phyloP scores from a whole-genome alignment of 2,329 filamentous ascomycete genomes.

The Fusarium globosum region DNA sequence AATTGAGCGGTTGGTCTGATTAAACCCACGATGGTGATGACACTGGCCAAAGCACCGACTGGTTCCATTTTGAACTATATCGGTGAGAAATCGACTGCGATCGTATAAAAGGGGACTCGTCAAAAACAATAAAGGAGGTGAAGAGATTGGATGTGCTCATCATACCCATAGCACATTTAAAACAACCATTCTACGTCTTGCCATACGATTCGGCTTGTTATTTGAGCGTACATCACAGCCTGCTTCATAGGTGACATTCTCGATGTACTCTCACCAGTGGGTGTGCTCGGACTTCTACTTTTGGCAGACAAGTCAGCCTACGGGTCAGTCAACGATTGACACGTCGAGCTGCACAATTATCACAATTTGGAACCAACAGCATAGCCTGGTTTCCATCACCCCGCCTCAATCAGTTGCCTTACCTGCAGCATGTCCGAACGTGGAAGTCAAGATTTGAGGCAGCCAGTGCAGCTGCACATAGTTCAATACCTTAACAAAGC shows the following conservation, averaged over 20 bases:
- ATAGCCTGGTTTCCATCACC: slow-evolving; percentile 3
- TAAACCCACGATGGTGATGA: neutral
- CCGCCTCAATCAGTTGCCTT: slow-evolving; percentile 9
- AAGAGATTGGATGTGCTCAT: too few species aligned
- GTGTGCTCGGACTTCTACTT: slow-evolving; percentile 4
- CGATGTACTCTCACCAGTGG: neutral
- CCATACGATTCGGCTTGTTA: neutral
- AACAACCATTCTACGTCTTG: neutral
- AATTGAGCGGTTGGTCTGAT: neutral
- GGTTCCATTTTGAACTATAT: neutral
- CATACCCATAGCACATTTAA: too few species aligned
- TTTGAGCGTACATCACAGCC: neutral
- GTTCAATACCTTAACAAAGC: too few species aligned
- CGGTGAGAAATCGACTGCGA: neutral
- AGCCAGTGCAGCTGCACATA: too few species aligned
- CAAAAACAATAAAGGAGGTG: neutral
- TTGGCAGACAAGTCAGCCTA: neutral
- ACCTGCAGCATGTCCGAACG: fast-evolving
- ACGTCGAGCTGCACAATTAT: slow-evolving; percentile 9
- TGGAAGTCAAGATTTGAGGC: too few species aligned
- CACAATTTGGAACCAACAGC: slow-evolving; percentile 4
- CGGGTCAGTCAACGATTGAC: neutral
- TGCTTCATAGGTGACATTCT: neutral
- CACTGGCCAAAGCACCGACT: neutral
- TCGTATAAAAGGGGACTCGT: neutral